Percentiles rank a stretch among this genome's conserved stretches.
Conservation (phyloP, 202 grass and related monocot species). For the Cymbopogon flexuosus region DNA sequence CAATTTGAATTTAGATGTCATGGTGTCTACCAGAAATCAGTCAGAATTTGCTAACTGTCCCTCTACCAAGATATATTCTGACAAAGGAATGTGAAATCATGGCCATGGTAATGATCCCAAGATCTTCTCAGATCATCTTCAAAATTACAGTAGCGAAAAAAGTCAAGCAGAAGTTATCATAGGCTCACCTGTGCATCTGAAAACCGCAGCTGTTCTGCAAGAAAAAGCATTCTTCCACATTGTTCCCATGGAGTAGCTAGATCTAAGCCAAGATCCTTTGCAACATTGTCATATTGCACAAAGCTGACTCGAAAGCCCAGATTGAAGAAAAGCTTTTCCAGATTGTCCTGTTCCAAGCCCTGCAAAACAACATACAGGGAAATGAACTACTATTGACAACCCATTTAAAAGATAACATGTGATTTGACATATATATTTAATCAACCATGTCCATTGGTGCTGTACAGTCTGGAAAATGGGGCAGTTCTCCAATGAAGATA, state of each 20-base stretch:
- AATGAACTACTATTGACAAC: constrained; percentile 9
- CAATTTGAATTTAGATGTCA: neutral
- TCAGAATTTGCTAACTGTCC: neutral
- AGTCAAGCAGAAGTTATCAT: neutral
- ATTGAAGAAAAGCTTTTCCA: constrained; percentile 66
- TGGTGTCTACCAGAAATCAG: neutral
- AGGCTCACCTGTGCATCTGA: constrained; percentile 80
- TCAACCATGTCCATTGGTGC: constrained; percentile 44
- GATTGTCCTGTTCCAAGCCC: constrained; percentile 35
- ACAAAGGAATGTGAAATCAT: neutral
- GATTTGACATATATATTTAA: constrained; percentile 15
- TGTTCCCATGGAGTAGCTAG: constrained; percentile 21
- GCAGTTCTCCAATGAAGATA: constrained; percentile 67
- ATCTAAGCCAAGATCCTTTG: constrained; percentile 36
- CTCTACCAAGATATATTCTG: neutral
- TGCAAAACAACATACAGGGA: constrained; percentile 32
- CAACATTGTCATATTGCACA: constrained; percentile 49
- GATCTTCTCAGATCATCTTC: neutral
- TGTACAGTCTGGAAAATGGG: constrained; percentile 37
- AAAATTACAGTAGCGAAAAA: neutral
- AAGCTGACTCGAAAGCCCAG: constrained; percentile 52
- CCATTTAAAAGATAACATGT: neutral
- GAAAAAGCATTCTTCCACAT: constrained; percentile 42
- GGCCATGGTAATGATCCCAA: neutral
- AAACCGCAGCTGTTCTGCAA: constrained; percentile 72